Evolutionary conservation across 2,329 filamentous ascomycete genomes (phyloP), one percentile per base, ranked within the genome.

Genomic region (Fusarium pininemorale): DNA sequence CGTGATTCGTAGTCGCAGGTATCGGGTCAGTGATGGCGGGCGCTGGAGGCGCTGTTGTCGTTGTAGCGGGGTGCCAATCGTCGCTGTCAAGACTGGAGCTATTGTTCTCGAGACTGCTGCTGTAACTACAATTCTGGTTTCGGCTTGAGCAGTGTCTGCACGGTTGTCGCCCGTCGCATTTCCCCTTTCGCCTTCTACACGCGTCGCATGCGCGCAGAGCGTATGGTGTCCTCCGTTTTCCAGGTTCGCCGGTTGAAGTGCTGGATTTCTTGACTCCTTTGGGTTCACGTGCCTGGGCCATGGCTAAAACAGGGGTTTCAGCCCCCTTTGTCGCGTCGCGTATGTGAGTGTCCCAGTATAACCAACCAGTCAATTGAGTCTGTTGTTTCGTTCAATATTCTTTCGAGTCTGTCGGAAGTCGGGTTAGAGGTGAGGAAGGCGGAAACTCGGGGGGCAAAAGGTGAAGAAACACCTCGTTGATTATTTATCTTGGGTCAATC

Each of bases 191-290:
- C 6, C 67, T 24, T 9, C 68, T 45, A 61, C 68, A 70, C 7
- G 68, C 66, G 28, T 70, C 68, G 38, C 68, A 70, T 13, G 68
- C 68, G 28, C 61, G 60, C 3, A 66, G 42, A 14, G 68, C 68
- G 14, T 70, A 70, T 18, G 68, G 68, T 15, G 68, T 71, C 9
- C 68, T 57, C 20, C 61, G 42, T 28, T 70, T 70, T 1, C 51
- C 38, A 1, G 66, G 41, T 20, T 70, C 67, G 32, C 66, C 28
- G 1, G 38, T 48, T 26, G 55, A 28, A 20, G 24, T 70, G 18
- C 22, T 41, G 18, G 53, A 37, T n/a, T 70, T 70, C 26, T 70
- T 66, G 1, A 50, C 44, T 5, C 66, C 53, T 54, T 62, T 60
- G 18, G 35, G 14, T 32, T 66, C 63, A 13, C 63, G 48, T 15